These are phyloP conservation scores for Sphagnum fallax DNA, from an alignment of 228 moss, liverwort and hornwort species.

Conservation along the genomic window DNA sequence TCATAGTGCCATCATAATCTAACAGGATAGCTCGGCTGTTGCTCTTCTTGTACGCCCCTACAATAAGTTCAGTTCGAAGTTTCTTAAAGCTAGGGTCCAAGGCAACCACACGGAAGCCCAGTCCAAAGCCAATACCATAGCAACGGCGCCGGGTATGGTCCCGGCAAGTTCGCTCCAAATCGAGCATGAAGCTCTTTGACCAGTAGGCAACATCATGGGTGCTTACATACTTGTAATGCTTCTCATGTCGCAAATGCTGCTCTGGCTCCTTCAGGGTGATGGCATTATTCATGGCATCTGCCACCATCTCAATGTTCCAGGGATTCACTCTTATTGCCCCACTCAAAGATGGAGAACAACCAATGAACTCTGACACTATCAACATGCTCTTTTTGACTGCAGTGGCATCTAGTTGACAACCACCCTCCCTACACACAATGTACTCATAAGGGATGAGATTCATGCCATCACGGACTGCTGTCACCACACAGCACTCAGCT, in stretches of 20 bases:
- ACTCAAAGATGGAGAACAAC: slow-evolving; percentile 45
- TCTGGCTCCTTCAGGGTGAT: slow-evolving; percentile 37
- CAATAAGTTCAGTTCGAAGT: slow-evolving; percentile 44
- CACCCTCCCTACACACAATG: slow-evolving; percentile 40
- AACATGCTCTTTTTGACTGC: slow-evolving; percentile 40
- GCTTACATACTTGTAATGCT: slow-evolving; percentile 50
- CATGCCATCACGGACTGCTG: slow-evolving; percentile 51
- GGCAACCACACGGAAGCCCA: slow-evolving; percentile 46
- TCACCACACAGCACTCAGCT: slow-evolving; percentile 48
- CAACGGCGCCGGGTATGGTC: slow-evolving; percentile 28
- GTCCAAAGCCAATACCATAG: slow-evolving; percentile 47
- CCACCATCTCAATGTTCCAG: slow-evolving; percentile 43
- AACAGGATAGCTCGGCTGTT: slow-evolving; percentile 40
- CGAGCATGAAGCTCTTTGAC: slow-evolving; percentile 40
- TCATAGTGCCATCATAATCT: slow-evolving; percentile 54
- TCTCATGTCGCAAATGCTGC: slow-evolving; percentile 46
- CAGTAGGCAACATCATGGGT: slow-evolving; percentile 41
- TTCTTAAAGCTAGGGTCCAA: slow-evolving; percentile 46
- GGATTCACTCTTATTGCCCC: slow-evolving; percentile 52
- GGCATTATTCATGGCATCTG: slow-evolving; percentile 46
- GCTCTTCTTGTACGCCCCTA: slow-evolving; percentile 42
- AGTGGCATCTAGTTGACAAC: slow-evolving; percentile 1
- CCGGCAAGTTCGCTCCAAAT: slow-evolving; percentile 45
- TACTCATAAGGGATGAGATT: slow-evolving; percentile 54
- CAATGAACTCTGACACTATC: slow-evolving; percentile 50